These are phyloP conservation scores for Pulveroboletus sp. DNA, from an alignment of 768 basidiomycete species.

Conservation along the genomic window DNA sequence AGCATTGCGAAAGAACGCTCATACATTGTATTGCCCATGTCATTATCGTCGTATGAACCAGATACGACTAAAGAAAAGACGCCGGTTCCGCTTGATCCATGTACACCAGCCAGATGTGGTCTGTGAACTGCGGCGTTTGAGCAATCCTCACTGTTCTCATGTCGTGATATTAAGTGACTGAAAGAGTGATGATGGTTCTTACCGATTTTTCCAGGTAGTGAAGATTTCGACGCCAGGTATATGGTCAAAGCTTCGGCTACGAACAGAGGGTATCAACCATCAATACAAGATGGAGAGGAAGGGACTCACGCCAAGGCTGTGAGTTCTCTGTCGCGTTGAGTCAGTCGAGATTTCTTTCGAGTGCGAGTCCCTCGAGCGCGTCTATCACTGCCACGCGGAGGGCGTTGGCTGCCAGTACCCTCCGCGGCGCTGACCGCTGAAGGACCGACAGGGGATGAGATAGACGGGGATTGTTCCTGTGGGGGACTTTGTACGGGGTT, in stretches of 20 bases:
- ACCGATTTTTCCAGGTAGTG: conserved; percentile 15
- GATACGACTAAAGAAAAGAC: conserved; percentile 22
- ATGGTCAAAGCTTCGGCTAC: conserved; percentile 10
- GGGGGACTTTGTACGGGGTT: too few species aligned
- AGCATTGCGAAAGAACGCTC: not conserved
- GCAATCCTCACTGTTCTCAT: conserved; percentile 7
- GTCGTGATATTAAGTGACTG: not conserved
- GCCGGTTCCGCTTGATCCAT: conserved; percentile 7
- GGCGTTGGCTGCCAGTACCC: too few species aligned
- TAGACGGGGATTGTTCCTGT: too few species aligned
- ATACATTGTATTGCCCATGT: conserved; percentile 15
- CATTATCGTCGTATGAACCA: conserved; percentile 19
- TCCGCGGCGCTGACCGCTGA: too few species aligned
- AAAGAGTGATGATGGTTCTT: not conserved
- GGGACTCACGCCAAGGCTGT: not conserved
- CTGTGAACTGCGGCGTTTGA: conserved; percentile 19
- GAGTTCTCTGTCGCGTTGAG: not conserved
- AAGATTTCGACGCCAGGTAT: too few species aligned
- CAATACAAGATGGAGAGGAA: not conserved
- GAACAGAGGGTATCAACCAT: not conserved
- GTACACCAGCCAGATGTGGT: conserved; percentile 11
- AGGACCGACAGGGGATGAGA: too few species aligned
- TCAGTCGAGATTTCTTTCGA: too few species aligned
- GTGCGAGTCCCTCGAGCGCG: too few species aligned
- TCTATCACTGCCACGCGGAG: too few species aligned